These are phyloP conservation scores for Dactylonectria estremocensis DNA, from an alignment of 2,329 filamentous ascomycete genomes.

Conservation along the genomic window DNA sequence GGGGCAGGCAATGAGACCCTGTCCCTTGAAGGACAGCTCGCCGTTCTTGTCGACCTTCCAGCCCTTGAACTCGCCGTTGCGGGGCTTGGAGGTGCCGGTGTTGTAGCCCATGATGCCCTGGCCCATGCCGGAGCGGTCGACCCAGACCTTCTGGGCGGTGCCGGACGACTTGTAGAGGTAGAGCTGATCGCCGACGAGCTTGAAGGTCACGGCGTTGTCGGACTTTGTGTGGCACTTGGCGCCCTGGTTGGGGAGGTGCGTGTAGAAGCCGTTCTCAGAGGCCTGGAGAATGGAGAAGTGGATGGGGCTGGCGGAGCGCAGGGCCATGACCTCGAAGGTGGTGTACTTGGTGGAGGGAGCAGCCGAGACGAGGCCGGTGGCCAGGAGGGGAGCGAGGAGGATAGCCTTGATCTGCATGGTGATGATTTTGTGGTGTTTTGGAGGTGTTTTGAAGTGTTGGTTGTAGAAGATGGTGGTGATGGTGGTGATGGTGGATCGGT, in stretches of 20 bases:
- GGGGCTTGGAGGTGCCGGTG: conserved; percentile 56
- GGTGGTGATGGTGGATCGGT: background rate
- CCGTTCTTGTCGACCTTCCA: conserved; percentile 62
- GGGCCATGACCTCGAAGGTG: conserved; percentile 65
- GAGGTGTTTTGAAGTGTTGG: background rate
- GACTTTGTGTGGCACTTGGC: conserved; percentile 63
- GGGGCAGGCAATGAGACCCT: conserved; percentile 68
- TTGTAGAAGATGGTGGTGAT: background rate
- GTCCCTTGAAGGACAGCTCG: conserved; percentile 63
- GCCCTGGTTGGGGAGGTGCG: conserved; percentile 61
- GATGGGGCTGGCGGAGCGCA: conserved; percentile 64
- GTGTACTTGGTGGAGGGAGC: conserved; percentile 45
- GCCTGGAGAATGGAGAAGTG: conserved; percentile 65
- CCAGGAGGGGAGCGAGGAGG: conserved; percentile 45
- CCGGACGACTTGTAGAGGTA: conserved; percentile 60
- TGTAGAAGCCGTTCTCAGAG: conserved; percentile 58
- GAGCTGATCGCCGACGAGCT: conserved; percentile 61
- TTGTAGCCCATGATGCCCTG: conserved; percentile 69
- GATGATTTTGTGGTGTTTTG: conserved; percentile 15
- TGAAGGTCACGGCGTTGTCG: conserved; percentile 65
- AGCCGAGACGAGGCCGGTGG: conserved; percentile 49
- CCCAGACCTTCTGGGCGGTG: conserved; percentile 64
- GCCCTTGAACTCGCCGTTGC: conserved; percentile 61
- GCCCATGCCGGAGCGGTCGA: conserved; percentile 72
- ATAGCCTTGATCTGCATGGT: conserved; percentile 51